Evolutionary conservation across 208 protist genomes (phyloP).

Genomic region (Strigomonas culicis): DNA sequence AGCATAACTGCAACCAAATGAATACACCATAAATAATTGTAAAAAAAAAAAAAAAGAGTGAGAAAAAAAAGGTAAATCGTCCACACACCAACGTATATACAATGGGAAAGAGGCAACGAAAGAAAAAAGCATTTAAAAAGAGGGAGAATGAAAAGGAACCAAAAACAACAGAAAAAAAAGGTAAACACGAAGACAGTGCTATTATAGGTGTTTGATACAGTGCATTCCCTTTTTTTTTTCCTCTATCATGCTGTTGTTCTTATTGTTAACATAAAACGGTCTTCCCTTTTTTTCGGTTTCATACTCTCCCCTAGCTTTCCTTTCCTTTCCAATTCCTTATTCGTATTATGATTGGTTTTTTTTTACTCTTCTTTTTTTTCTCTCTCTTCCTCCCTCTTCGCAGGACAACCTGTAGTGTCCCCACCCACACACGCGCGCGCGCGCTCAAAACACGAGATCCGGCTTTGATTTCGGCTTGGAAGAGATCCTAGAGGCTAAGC

Average conservation of each 20-base stretch:
- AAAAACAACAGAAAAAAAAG: conserved; percentile 4
- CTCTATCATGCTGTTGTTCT: conserved; percentile 17
- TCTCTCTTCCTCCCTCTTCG: conserved; percentile 5
- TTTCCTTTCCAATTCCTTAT: background rate
- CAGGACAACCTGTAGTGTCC: too few relatives aligned
- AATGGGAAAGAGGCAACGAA: background rate
- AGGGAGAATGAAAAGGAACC: conserved; percentile 10
- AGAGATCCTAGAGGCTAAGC: conserved; percentile 62
- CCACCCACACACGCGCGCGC: background rate
- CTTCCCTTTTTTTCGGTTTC: background rate
- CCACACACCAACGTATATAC: background rate
- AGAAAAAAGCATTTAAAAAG: background rate
- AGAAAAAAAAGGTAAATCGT: conserved; percentile 7
- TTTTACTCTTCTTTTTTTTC: background rate
- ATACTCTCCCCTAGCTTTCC: conserved; percentile 5
- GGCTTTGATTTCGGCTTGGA: conserved; percentile 28
- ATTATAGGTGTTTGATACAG: background rate
- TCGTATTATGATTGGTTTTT: background rate
- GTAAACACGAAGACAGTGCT: background rate
- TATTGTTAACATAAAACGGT: conserved; percentile 1
- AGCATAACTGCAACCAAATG: conserved; percentile 7
- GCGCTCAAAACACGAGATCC: background rate
- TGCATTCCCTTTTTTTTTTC: conserved; percentile 9
- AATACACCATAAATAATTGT: background rate
- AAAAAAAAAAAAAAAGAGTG: conserved; percentile 11